Evolutionary conservation across 1,139 yeast species (phyloP).

Genomic region (Pichia sp.): DNA sequence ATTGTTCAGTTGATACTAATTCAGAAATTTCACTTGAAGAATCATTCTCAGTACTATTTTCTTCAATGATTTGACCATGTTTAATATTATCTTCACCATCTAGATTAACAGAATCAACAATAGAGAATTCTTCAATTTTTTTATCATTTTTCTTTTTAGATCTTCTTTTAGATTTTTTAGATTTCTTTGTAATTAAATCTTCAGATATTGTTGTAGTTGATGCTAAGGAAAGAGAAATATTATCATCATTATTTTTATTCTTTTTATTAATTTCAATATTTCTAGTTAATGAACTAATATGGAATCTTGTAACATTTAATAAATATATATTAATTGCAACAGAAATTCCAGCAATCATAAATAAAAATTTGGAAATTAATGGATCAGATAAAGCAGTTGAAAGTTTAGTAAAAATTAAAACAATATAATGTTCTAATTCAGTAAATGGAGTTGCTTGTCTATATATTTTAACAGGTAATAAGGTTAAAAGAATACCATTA

Average conservation of each 20-base stretch:
- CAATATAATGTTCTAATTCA: constrained; percentile 58
- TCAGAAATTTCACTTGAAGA: constrained; percentile 12
- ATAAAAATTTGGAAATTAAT: constrained; percentile 68
- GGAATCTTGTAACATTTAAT: constrained; percentile 67
- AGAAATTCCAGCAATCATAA: constrained; percentile 68
- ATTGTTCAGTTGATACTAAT: constrained; percentile 12
- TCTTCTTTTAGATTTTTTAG: constrained; percentile 14
- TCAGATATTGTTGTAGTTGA: constrained; percentile 1
- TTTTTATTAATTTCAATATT: not conserved
- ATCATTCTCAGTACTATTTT: constrained; percentile 17
- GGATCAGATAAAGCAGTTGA: constrained; percentile 78
- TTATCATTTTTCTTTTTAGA: constrained; percentile 14
- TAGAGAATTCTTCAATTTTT: constrained; percentile 2
- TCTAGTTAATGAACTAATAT: constrained; percentile 22
- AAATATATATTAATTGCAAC: constrained; percentile 78
- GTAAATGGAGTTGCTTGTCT: constrained; percentile 61
- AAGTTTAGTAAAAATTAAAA: constrained; percentile 48
- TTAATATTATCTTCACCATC: constrained; percentile 23
- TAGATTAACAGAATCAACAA: not conserved
- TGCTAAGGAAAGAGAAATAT: not conserved
- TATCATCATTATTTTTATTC: no score
- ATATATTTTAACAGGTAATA: constrained; percentile 62
- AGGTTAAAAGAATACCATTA: constrained; percentile 55
- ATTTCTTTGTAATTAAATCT: constrained; percentile 3
- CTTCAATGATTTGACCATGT: constrained; percentile 29